Percentiles rank a stretch among this genome's conserved stretches.
These are phyloP conservation scores for Vitis labrusca DNA, from an alignment of 164 flowering plant genomes.

Conservation along the genomic window DNA sequence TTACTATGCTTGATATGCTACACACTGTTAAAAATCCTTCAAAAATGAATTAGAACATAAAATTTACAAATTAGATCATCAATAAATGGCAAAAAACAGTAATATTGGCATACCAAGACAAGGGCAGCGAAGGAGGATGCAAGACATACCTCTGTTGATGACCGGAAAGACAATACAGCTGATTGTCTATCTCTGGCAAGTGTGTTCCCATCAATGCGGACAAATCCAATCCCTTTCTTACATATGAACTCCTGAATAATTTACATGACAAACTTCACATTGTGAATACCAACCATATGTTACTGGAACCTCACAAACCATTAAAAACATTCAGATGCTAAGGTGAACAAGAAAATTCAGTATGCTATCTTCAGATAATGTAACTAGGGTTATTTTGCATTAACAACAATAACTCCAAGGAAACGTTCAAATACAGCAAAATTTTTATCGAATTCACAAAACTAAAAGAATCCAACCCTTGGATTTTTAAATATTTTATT, in stretches of 20 bases:
- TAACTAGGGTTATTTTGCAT: no score
- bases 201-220: constrained; percentile 83
- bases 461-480: background rate
- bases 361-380: background rate
- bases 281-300: background rate
- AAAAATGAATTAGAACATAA: no score
- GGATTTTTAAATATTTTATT: no score
- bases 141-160: constrained; percentile 58
- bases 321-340: background rate
- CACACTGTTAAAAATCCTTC: background rate
- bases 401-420: no score
- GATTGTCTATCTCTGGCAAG: constrained; percentile 77
- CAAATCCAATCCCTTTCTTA: constrained; percentile 68
- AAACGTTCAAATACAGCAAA: no score
- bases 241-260: constrained; percentile 58
- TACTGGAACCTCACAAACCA: background rate
- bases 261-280: constrained; percentile 6
- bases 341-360: background rate
- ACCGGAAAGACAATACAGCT: constrained; percentile 68
- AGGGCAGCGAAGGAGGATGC: background rate
- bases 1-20: background rate
- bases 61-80: no score
- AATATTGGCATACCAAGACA: background rate
- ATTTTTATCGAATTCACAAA: background rate
- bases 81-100: background rate